Percentiles rank a stretch among this genome's conserved stretches.
These are phyloP conservation scores for Cyberlindnera saturnus DNA, from an alignment of 805 yeast genomes.

Conservation along the genomic window DNA sequence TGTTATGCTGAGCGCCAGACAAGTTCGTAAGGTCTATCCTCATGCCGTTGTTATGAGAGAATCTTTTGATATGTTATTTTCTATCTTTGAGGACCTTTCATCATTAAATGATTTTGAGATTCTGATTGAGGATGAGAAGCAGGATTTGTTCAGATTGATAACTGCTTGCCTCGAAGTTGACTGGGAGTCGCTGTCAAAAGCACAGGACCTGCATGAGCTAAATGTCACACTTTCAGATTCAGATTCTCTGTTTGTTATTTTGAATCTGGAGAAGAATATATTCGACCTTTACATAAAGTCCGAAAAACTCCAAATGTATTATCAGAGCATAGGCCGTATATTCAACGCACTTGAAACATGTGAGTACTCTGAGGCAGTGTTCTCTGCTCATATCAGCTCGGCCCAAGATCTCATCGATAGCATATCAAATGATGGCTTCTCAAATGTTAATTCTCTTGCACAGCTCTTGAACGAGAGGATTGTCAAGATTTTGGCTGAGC, in stretches of 20 bases:
- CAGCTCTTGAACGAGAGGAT: conserved; percentile 29
- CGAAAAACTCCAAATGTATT: conserved; percentile 25
- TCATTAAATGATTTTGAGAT: conserved; percentile 35
- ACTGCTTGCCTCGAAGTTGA: conserved; percentile 30
- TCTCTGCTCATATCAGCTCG: conserved; percentile 17
- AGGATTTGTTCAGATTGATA: conserved; percentile 29
- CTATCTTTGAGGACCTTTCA: conserved; percentile 25
- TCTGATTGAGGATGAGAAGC: conserved; percentile 33
- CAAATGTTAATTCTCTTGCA: conserved; percentile 29
- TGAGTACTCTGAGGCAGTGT: conserved; percentile 14
- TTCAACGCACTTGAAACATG: conserved; percentile 25
- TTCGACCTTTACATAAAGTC: conserved; percentile 25
- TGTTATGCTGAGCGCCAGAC: conserved; percentile 40
- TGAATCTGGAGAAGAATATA: conserved; percentile 28
- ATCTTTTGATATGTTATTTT: conserved; percentile 36
- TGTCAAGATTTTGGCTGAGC: conserved; percentile 19
- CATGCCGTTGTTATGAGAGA: conserved; percentile 50
- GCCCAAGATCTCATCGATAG: conserved; percentile 33
- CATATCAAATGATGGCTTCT: conserved; percentile 31
- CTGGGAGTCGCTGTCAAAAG: conserved; percentile 51
- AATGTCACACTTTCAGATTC: conserved; percentile 27
- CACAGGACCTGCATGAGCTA: conserved; percentile 38
- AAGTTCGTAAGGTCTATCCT: conserved; percentile 48
- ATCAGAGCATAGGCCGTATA: conserved; percentile 16
- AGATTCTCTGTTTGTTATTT: conserved; percentile 25